Percentiles rank a stretch among this genome's conserved stretches.
Evolutionary conservation across 257 asterid genomes (phyloP).

Genomic region (Ilex aquifolium): DNA sequence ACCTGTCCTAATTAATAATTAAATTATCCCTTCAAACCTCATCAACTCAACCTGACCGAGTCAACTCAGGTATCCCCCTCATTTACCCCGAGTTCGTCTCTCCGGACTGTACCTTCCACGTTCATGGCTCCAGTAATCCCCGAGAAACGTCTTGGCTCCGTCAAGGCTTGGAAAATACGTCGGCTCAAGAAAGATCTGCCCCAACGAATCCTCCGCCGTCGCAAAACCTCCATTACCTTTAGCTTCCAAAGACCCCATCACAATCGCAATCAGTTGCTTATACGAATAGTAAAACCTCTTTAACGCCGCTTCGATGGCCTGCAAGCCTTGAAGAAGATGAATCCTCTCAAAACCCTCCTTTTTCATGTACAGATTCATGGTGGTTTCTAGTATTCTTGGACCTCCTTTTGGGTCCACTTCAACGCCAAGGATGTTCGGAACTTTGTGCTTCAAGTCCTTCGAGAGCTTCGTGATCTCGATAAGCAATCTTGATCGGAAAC

Average conservation of each 20-base stretch:
- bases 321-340: slow-evolving; percentile 79
- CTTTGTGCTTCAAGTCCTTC: slow-evolving; percentile 68
- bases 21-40: no score
- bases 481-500: slow-evolving; percentile 65
- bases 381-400: slow-evolving; percentile 82
- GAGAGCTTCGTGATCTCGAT: slow-evolving; percentile 56
- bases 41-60: slow-evolving; percentile 2
- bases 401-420: slow-evolving; percentile 94
- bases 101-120: slow-evolving; percentile 15
- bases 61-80: slow-evolving; percentile 12
- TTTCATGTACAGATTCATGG: slow-evolving; percentile 61
- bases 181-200: slow-evolving; percentile 73
- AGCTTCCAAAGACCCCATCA: slow-evolving; percentile 87
- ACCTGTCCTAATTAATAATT: not conserved
- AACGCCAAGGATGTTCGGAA: slow-evolving; percentile 68
- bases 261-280: slow-evolving; percentile 57
- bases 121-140: slow-evolving; percentile 61
- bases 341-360: slow-evolving; percentile 43
- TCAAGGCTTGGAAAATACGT: slow-evolving; percentile 90
- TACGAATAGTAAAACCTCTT: slow-evolving; percentile 71
- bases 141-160: slow-evolving; percentile 89
- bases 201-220: slow-evolving; percentile 47
- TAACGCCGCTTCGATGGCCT: slow-evolving; percentile 82
- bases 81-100: not conserved
- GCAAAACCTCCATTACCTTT: slow-evolving; percentile 27